Conservation (phyloP, 257 asterid species). For the Sherardia arvensis region DNA sequence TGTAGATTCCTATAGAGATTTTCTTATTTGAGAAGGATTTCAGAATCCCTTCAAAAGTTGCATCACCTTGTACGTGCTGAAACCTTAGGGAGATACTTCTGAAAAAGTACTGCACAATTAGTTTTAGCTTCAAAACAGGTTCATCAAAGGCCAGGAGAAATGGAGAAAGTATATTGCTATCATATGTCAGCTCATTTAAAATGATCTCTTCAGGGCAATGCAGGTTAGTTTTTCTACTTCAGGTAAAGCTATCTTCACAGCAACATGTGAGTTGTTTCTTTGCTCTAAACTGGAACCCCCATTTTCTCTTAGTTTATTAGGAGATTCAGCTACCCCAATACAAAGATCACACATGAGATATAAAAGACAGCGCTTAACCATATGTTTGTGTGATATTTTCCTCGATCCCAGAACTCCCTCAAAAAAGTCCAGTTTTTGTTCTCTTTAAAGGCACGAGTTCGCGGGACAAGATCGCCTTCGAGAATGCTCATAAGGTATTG, state of each 20-base stretch:
- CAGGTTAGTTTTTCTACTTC: conserved; percentile 43
- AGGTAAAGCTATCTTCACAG: conserved; percentile 50
- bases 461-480: conserved; percentile 67
- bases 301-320: conserved; percentile 25
- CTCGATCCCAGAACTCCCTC: conserved; percentile 95
- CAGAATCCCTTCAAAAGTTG: conserved; percentile 52
- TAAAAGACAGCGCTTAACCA: conserved; percentile 55
- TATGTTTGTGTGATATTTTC: conserved; percentile 51
- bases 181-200: conserved; percentile 66
- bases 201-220: conserved; percentile 61
- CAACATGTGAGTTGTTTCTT: conserved; percentile 22
- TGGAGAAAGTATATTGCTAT: conserved; percentile 40
- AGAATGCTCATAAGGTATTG: conserved; percentile 71
- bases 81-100: conserved; percentile 74
- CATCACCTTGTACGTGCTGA: conserved; percentile 58
- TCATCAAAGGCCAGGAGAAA: conserved; percentile 75
- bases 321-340: conserved; percentile 17
- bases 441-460: conserved; percentile 44
- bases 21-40: conserved; percentile 51
- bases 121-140: conserved; percentile 55
- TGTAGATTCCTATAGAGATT: conserved; percentile 47
- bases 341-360: conserved; percentile 33
- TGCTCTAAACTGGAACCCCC: conserved; percentile 23
- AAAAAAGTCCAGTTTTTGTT: conserved; percentile 55
- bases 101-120: conserved; percentile 63